These are phyloP conservation scores for Phytophthora pini DNA, from an alignment of 352 stramenopile species.

Conservation along the genomic window DNA sequence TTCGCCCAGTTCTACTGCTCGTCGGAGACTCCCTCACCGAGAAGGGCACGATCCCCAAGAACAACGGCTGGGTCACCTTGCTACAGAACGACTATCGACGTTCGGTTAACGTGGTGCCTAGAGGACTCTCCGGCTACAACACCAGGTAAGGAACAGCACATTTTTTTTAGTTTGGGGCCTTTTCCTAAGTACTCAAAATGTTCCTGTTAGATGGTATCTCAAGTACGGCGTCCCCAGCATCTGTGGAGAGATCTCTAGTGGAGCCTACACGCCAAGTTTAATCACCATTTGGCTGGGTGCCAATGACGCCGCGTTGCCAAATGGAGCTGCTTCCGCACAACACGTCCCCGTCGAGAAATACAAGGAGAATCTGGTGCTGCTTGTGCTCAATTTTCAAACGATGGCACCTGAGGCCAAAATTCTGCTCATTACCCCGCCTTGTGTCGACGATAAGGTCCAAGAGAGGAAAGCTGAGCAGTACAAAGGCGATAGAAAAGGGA, in stretches of 20 bases:
- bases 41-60: slow-evolving; percentile 33
- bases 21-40: slow-evolving; percentile 77
- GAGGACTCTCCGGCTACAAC: slow-evolving; percentile 67
- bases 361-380: slow-evolving; percentile 45
- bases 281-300: slow-evolving; percentile 65
- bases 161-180: no score
- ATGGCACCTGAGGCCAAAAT: slow-evolving; percentile 31
- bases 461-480: slow-evolving; percentile 13
- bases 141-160: slow-evolving; percentile 26
- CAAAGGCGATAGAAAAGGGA: slow-evolving; percentile 18
- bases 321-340: slow-evolving; percentile 34
- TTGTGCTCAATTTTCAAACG: slow-evolving; percentile 25
- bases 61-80: slow-evolving; percentile 49
- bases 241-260: slow-evolving; percentile 35
- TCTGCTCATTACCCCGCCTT: slow-evolving; percentile 36
- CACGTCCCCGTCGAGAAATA: slow-evolving; percentile 55
- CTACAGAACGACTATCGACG: slow-evolving; percentile 59
- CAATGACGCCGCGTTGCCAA: slow-evolving; percentile 57
- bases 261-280: slow-evolving; percentile 31
- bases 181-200: no score
- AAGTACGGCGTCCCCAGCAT: slow-evolving; percentile 37
- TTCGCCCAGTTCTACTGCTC: slow-evolving; percentile 48
- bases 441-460: slow-evolving; percentile 41
- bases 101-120: slow-evolving; percentile 60
- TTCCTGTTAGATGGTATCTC: slow-evolving; percentile 35